phyloP scores from a whole-genome alignment of 176 grass and related monocot genomes.

The Cenchrus americanus region DNA sequence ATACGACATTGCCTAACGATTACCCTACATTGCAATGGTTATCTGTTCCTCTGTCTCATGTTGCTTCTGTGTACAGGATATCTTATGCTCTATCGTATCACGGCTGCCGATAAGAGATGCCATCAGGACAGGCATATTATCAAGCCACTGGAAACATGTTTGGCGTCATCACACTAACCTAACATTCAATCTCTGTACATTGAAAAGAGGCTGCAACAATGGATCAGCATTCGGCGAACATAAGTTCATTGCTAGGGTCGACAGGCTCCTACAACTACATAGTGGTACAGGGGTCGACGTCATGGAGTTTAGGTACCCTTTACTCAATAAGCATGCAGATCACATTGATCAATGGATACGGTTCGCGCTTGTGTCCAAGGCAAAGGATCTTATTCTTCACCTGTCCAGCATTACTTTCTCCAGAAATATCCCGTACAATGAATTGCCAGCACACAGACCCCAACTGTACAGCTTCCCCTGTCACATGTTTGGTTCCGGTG shows the following conservation, averaged over 20 bases:
- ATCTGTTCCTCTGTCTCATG: too few species aligned
- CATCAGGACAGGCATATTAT: constrained; percentile 10
- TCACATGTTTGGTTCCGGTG: neutral
- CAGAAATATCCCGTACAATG: neutral
- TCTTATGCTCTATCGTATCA: neutral
- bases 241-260: neutral
- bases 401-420: neutral
- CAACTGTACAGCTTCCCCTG: neutral
- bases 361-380: constrained; percentile 1
- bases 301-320: neutral
- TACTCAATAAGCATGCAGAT: neutral
- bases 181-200: neutral
- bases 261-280: neutral
- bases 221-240: neutral
- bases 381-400: neutral
- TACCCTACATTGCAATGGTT: too few species aligned
- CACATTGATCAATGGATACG: constrained; percentile 18
- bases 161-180: neutral
- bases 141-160: constrained; percentile 16
- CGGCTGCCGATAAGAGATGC: constrained; percentile 7
- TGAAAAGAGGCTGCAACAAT: neutral
- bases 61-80: neutral
- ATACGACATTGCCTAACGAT: too few species aligned
- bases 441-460: neutral
- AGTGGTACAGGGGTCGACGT: neutral